Evolutionary conservation across 2,329 filamentous ascomycete genomes (phyloP).

Genomic region (Monosporascus sp.): DNA sequence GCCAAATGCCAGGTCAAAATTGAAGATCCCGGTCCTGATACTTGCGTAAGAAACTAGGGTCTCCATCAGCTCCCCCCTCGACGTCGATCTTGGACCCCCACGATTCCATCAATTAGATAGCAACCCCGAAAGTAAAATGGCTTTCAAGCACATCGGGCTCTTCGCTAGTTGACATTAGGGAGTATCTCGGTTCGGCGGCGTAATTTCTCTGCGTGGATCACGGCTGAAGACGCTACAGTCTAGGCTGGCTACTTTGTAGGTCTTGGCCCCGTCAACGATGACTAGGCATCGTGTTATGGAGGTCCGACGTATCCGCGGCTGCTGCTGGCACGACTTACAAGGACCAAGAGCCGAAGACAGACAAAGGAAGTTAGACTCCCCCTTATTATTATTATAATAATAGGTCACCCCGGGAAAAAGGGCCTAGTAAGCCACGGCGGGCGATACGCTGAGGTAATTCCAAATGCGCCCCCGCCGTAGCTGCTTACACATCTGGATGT

Average conservation of each 20-base stretch:
- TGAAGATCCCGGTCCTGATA: too few relatives aligned
- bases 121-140: background rate
- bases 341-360: too few relatives aligned
- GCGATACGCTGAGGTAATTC: background rate
- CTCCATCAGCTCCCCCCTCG: too few relatives aligned
- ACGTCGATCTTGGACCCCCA: too few relatives aligned
- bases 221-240: background rate
- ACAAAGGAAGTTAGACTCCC: background rate
- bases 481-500: background rate
- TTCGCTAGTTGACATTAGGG: too few relatives aligned
- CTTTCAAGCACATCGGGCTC: background rate
- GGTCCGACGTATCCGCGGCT: background rate
- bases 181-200: too few relatives aligned
- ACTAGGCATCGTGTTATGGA: background rate
- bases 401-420: background rate
- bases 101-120: too few relatives aligned
- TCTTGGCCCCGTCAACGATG: background rate
- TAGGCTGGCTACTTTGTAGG: too few relatives aligned
- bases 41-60: too few relatives aligned
- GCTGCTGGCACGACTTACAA: too few relatives aligned
- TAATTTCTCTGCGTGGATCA: background rate
- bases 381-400: background rate
- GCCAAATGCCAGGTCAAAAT: background rate
- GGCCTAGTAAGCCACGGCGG: background rate
- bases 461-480: background rate